Conservation (phyloP, 345 rosid species). For the Gossypium thurberi region DNA sequence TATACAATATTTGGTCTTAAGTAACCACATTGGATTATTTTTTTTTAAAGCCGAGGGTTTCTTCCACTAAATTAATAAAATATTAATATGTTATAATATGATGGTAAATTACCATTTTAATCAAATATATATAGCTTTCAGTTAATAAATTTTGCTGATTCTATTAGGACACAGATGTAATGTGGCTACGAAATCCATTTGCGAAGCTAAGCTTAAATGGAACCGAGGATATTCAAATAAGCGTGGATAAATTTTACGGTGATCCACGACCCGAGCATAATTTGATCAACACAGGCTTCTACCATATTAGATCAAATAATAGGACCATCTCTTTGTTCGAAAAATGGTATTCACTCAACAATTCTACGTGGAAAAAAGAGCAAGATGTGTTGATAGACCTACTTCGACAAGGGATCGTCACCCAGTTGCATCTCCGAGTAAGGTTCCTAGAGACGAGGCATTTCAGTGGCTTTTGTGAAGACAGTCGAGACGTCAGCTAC, state of each 20-base stretch:
- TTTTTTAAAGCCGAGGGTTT: too few species aligned
- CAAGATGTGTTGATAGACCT: slow-evolving; percentile 60
- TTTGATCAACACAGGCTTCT: slow-evolving; percentile 65
- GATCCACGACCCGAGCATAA: slow-evolving; percentile 28
- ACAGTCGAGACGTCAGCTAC: slow-evolving; percentile 37
- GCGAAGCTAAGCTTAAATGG: slow-evolving; percentile 25
- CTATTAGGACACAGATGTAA: slow-evolving; percentile 63
- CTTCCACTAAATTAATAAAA: too few species aligned
- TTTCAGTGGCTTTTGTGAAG: slow-evolving; percentile 79
- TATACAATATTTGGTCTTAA: too few species aligned
- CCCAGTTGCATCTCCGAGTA: slow-evolving; percentile 32
- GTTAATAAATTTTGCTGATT: background rate
- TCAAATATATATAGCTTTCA: too few species aligned
- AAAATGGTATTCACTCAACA: slow-evolving; percentile 54
- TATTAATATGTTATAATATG: too few species aligned
- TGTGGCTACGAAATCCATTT: slow-evolving; percentile 76
- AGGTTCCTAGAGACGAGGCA: slow-evolving; percentile 44
- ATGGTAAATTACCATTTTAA: too few species aligned
- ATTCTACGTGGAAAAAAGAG: slow-evolving; percentile 50
- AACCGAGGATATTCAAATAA: slow-evolving; percentile 57
- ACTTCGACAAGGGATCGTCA: slow-evolving; percentile 27
- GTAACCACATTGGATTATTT: too few species aligned
- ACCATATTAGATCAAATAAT: slow-evolving; percentile 59
- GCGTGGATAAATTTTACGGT: slow-evolving; percentile 41
- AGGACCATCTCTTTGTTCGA: slow-evolving; percentile 52